These are phyloP conservation scores for Atkinsonella texensis DNA, from an alignment of 2,329 filamentous ascomycete species.

Conservation along the genomic window DNA sequence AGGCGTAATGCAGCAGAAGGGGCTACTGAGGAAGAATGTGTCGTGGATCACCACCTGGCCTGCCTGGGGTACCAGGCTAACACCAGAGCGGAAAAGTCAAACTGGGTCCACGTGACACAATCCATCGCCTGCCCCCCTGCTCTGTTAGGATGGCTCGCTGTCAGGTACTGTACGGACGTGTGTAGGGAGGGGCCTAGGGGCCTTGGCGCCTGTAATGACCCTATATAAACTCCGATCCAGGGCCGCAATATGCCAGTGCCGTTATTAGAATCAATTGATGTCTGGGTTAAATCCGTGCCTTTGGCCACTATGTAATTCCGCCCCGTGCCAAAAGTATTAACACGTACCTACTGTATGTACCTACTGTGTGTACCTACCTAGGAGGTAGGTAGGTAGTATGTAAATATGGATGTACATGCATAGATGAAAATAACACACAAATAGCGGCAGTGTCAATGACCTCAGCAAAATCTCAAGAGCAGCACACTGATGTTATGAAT, in stretches of 20 bases:
- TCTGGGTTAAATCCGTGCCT: background rate
- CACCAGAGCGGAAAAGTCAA: conserved; percentile 17
- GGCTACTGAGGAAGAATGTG: conserved; percentile 26
- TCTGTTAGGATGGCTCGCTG: background rate
- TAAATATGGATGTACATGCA: background rate
- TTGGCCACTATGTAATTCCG: too few relatives aligned
- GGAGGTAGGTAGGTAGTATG: too few relatives aligned
- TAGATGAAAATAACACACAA: background rate
- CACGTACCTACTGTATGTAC: background rate
- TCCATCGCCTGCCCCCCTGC: background rate
- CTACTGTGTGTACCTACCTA: too few relatives aligned
- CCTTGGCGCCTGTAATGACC: background rate
- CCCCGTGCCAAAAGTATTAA: too few relatives aligned
- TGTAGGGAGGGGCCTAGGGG: background rate
- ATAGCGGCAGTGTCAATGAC: background rate
- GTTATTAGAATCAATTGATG: background rate
- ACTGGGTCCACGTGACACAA: conserved; percentile 16
- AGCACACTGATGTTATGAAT: too few relatives aligned
- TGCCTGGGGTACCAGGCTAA: conserved; percentile 15
- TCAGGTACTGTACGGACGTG: background rate
- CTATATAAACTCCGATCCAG: background rate
- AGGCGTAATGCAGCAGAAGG: conserved; percentile 18
- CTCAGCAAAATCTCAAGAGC: too few relatives aligned
- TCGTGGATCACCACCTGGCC: conserved; percentile 21
- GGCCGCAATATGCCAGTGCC: background rate